Percentiles rank a stretch among this genome's conserved stretches.
Conservation (phyloP, 306 rosid species). For the Hippophae tibetana region DNA sequence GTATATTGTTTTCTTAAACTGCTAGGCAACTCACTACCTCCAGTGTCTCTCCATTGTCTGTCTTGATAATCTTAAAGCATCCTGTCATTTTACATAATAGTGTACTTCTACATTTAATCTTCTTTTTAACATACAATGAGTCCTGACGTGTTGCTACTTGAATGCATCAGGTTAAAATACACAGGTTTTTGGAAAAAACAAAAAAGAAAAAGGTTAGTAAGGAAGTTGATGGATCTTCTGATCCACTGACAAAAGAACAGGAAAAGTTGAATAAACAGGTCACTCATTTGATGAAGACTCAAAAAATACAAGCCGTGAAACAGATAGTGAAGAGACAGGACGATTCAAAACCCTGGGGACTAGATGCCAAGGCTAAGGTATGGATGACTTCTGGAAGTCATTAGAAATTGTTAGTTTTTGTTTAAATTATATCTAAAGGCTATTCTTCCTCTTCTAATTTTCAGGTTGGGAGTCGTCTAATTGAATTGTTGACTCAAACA, state of each 20-base stretch:
- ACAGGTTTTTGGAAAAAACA: constrained; percentile 59
- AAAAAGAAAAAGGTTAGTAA: constrained; percentile 39
- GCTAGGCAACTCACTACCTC: no score
- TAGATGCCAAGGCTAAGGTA: constrained; percentile 62
- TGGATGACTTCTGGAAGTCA: constrained; percentile 18
- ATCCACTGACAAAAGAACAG: constrained; percentile 28
- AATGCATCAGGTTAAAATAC: constrained; percentile 66
- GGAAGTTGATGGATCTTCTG: constrained; percentile 26
- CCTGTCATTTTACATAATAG: constrained; percentile 6
- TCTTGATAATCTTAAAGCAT: background rate
- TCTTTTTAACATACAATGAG: constrained; percentile 10
- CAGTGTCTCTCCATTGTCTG: no score
- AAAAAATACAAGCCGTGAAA: constrained; percentile 51
- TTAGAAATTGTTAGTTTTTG: constrained; percentile 2
- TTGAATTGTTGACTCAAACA: constrained; percentile 71
- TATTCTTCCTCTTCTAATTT: constrained; percentile 1
- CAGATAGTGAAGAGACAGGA: constrained; percentile 41
- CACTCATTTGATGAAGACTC: constrained; percentile 62
- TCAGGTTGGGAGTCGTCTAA: constrained; percentile 87
- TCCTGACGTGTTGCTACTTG: constrained; percentile 17
- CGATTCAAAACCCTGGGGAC: constrained; percentile 63
- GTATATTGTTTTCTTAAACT: background rate
- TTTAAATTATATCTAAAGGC: constrained; percentile 13
- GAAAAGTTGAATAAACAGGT: constrained; percentile 59
- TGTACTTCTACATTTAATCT: background rate